Evolutionary conservation across 1,284 basidiomycete genomes (phyloP), one percentile per base, ranked within the genome.

Genomic region (Pascua sp.): DNA sequence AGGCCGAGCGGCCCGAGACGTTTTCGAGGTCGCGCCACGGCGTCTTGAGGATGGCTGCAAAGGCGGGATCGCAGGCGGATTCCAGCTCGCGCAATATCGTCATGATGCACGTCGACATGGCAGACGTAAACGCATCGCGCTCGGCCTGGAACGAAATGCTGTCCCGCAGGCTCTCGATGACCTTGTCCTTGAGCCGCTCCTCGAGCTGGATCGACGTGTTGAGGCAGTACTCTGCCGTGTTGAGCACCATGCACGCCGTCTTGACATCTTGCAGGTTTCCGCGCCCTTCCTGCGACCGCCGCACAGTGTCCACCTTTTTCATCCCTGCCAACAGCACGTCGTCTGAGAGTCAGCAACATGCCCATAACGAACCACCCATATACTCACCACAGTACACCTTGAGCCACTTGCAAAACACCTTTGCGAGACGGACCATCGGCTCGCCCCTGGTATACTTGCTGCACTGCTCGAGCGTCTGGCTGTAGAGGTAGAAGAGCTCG

Each of bases 221-320:
- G 66, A 92, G 88, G 73, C 96, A 98, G 76, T 98, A 99, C 69
- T 98, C 95, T 2, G 94, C 94, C 0, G 96, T 99, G 71, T 98
- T 98, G 70, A 99, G 86, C 18, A 96, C 80, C 16, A 91, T 79
- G 68, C 90, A 92, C 0, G 89, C 85, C 61, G 88, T 90, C 64
- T 85, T 86, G 40, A 96, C 74, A 59, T 92, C 87, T 11, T 81
- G 80, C 5, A 83, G 62, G 69, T 92, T 91, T 39, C 84, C 82
- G n/a, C 87, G 83, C 1, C 85, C 83, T 52, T 96, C 93, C 13
- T 81, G 79, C 0, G 91, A 93, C 63, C 82, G 84, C 7, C 91
- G 84, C 53, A 78, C 65, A 4, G 38, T 78, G 49, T 77, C 76
- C 57, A 73, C 53, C 86, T 83, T 81, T 72, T 89, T 89, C 68